phyloP scores from a whole-genome alignment of 192 early-diverging fungal genomes.

The Obelidium mucronatum region DNA sequence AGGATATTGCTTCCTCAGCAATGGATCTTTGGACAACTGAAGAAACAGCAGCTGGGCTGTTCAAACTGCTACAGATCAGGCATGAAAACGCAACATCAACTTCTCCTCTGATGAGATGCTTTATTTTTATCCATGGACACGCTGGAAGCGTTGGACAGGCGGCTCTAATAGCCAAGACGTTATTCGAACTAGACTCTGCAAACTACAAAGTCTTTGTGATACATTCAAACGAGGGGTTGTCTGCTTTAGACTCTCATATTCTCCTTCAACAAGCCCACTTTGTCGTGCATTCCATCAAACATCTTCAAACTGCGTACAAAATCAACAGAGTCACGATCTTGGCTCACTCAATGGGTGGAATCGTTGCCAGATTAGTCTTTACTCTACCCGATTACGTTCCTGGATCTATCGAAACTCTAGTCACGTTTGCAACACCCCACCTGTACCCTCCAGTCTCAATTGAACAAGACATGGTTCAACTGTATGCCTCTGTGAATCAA shows the following conservation, averaged over 20 bases:
- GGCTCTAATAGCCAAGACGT: constrained; percentile 80
- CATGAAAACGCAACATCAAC: neutral
- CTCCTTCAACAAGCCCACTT: constrained; percentile 88
- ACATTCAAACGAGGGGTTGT: constrained; percentile 89
- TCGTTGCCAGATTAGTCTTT: constrained; percentile 86
- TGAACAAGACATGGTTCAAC: constrained; percentile 57
- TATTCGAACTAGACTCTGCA: constrained; percentile 43
- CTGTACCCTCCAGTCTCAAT: constrained; percentile 79
- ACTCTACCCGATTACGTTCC: constrained; percentile 72
- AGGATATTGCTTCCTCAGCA: no score
- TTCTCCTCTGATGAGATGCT: constrained; percentile 43
- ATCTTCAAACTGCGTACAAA: constrained; percentile 46
- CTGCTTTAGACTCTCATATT: constrained; percentile 84
- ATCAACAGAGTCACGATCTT: constrained; percentile 76
- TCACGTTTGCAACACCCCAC: constrained; percentile 92
- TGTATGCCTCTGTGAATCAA: constrained; percentile 74
- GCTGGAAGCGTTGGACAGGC: constrained; percentile 93
- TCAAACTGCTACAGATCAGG: neutral
- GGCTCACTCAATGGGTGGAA: constrained; percentile 96
- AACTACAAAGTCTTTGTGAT: constrained; percentile 50
- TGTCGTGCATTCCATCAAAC: constrained; percentile 40
- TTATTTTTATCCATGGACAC: constrained; percentile 94
- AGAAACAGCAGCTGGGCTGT: neutral
- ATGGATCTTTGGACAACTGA: neutral
- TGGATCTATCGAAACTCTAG: constrained; percentile 78